A percentile compares a stretch with the other conserved stretches of the same genome.
These are phyloP conservation scores for Apophysomyces trapeziformis DNA, from an alignment of 371 early-diverging fungal species.

Conservation along the genomic window DNA sequence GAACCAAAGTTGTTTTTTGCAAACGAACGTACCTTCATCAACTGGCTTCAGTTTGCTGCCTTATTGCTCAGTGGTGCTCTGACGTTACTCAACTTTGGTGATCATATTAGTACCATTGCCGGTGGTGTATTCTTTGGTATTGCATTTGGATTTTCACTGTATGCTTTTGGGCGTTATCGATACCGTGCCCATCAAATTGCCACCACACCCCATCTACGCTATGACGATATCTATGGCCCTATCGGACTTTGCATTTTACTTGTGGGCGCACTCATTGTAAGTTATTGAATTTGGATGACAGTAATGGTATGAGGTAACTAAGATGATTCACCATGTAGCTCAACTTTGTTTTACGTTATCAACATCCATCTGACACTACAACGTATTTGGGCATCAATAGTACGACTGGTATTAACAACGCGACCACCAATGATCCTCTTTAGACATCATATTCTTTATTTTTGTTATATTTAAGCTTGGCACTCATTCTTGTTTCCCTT, in stretches of 20 bases:
- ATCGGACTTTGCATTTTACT: conserved; percentile 35
- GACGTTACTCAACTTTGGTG: conserved; percentile 78
- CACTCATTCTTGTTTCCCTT: conserved; percentile 6
- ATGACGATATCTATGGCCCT: conserved; percentile 47
- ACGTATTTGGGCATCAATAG: conserved; percentile 2
- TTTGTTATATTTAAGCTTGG: not conserved
- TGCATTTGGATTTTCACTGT: conserved; percentile 32
- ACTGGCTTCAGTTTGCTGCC: conserved; percentile 82
- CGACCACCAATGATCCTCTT: not conserved
- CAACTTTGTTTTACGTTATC: conserved; percentile 1
- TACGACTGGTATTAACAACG: not conserved
- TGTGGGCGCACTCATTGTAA: conserved; percentile 41
- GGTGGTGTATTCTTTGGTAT: conserved; percentile 42
- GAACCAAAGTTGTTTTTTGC: conserved; percentile 81
- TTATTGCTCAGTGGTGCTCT: conserved; percentile 69
- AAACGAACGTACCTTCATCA: conserved; percentile 91
- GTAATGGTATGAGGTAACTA: not conserved
- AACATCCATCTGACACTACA: not conserved
- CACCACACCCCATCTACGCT: conserved; percentile 32
- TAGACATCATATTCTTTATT: conserved; percentile 1
- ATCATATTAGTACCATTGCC: conserved; percentile 35
- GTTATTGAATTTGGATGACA: conserved; percentile 10
- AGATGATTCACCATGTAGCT: not conserved
- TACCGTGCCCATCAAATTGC: conserved; percentile 42
- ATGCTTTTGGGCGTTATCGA: conserved; percentile 37